Evolutionary conservation across 2,329 filamentous ascomycete species (phyloP), one percentile per base, ranked within the genome.

Genomic region (Aspergillus ochraceus): DNA sequence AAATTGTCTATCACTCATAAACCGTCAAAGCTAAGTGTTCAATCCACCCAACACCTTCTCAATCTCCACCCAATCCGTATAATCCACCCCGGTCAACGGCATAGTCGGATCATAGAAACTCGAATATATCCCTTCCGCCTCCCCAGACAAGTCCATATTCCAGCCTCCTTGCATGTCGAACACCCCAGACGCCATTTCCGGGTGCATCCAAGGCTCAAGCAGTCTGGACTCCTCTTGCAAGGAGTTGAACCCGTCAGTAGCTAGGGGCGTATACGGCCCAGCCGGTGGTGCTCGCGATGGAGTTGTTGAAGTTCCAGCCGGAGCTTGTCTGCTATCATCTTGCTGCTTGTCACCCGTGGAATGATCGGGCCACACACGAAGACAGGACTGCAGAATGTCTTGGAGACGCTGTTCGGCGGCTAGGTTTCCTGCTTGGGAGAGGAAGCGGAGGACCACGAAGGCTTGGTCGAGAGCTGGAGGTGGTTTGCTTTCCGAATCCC

Each of bases 31-130:
- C 36, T 42, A 42, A 17, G 36, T 32, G 32, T 49, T 54, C 52
- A 45, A 22, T 19, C 46, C 46, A 22, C 60, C 58, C 6, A 67
- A 63, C 5, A 68, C 39, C 36, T 68, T 68, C 22, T 68, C 66
- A 50, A 67, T 66, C 54, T 67, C 66, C n/a, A 63, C 46, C 66
- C 66, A 68, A 46, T 68, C 66, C 39, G 58, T 59, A 36, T 68
- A 59, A 53, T 67, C 65, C 10, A 68, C 63, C 6, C 66, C 66
- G 1, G 66, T 68, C 26, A 68, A 49, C 9, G 66, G 62, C 17
- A 68, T 47, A 5, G 58, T 63, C 4, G 66, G 66, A 54, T 65
- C 60, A 20, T 64, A 50, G 29, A 68, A 68, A 42, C 66, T 68
- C 6, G 61, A 66, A 57, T 68, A 67, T 10, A 68, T 66, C 4